Percentiles rank a stretch among this genome's conserved stretches.
Conservation (phyloP, 2,329 filamentous ascomycete species). For the Mariannaea elegans region DNA sequence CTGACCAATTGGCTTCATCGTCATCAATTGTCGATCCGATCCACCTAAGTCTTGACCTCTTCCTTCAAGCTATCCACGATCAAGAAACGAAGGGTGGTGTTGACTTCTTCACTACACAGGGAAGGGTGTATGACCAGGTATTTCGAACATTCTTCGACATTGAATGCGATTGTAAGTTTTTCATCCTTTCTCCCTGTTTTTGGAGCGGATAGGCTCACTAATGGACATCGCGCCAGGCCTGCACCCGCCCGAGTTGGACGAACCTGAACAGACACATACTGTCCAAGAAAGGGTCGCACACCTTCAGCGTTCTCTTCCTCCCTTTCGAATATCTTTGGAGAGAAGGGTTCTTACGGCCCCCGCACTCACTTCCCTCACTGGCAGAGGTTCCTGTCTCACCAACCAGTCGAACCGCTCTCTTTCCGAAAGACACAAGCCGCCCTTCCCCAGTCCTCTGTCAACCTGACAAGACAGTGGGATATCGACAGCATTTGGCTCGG, state of each 20-base stretch:
- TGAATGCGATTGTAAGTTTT: background rate
- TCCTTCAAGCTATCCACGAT: background rate
- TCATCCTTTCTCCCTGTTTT: background rate
- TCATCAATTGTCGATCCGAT: too few species aligned
- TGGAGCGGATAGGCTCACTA: background rate
- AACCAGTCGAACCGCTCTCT: constrained; percentile 6
- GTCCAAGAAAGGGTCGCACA: background rate
- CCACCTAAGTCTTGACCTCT: background rate
- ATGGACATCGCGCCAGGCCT: background rate
- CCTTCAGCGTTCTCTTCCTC: background rate
- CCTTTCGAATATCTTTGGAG: background rate
- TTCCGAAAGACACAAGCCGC: constrained; percentile 9
- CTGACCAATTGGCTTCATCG: too few species aligned
- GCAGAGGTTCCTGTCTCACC: constrained; percentile 9
- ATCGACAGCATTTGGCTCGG: constrained; percentile 15
- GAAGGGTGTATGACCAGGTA: background rate
- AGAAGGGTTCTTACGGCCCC: background rate
- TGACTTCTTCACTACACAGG: background rate
- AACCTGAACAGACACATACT: background rate
- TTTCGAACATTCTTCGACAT: background rate
- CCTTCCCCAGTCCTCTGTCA: background rate
- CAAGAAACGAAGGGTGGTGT: background rate
- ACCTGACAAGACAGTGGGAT: constrained; percentile 13
- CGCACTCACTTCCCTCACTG: constrained; percentile 3
- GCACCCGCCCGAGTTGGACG: background rate